phyloP scores from a whole-genome alignment of 2,329 filamentous ascomycete species.

The Pseudogymnoascus sp. region DNA sequence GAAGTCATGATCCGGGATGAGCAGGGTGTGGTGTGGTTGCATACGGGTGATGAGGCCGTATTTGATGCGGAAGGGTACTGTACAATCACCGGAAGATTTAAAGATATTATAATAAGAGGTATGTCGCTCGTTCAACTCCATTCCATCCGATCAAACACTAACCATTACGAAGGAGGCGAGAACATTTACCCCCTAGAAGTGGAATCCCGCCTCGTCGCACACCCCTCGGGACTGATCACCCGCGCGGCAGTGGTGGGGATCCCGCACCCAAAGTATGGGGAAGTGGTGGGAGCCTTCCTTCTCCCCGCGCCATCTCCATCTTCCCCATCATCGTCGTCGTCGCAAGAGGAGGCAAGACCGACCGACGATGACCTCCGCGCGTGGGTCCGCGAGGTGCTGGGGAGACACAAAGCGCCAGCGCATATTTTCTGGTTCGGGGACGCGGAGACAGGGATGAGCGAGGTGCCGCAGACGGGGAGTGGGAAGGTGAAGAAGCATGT shows the following conservation, averaged over 20 bases:
- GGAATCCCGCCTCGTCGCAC: slow-evolving; percentile 62
- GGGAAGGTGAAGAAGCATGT: slow-evolving; percentile 60
- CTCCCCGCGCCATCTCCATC: slow-evolving; percentile 29
- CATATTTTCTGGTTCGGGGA: slow-evolving; percentile 72
- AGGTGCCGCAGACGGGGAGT: slow-evolving; percentile 61
- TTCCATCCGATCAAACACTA: neutral
- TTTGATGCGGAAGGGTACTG: slow-evolving; percentile 64
- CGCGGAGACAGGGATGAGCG: slow-evolving; percentile 42
- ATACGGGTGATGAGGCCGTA: slow-evolving; percentile 63
- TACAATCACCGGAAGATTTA: slow-evolving; percentile 67
- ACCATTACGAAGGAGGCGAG: slow-evolving; percentile 50
- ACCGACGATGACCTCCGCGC: slow-evolving; percentile 48
- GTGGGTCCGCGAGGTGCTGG: slow-evolving; percentile 56
- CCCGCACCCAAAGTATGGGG: slow-evolving; percentile 63
- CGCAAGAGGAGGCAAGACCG: slow-evolving; percentile 27
- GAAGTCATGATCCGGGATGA: slow-evolving; percentile 49
- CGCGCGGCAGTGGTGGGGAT: slow-evolving; percentile 65
- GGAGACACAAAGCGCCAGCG: slow-evolving; percentile 61
- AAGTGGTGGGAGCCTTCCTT: slow-evolving; percentile 64
- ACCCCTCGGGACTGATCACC: slow-evolving; percentile 45
- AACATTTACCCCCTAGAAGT: slow-evolving; percentile 71
- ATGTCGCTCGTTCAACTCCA: slow-evolving; percentile 10
- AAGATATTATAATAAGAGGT: slow-evolving; percentile 73
- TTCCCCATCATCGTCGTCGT: neutral
- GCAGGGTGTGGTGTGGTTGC: slow-evolving; percentile 51